phyloP scores from a whole-genome alignment of 129 eudicot genomes.

The Sambucus nigra region DNA sequence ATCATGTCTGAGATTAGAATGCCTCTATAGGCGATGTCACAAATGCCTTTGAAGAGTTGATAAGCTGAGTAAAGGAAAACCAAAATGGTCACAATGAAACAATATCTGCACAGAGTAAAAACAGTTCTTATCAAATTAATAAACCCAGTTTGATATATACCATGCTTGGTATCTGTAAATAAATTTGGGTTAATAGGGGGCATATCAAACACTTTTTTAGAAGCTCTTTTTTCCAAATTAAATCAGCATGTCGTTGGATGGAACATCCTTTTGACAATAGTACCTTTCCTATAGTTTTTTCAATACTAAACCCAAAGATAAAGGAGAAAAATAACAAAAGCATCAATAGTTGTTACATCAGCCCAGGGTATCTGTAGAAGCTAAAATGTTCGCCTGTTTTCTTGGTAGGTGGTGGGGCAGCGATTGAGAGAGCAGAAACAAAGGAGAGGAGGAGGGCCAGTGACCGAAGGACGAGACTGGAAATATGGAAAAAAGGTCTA shows the following conservation, averaged over 20 bases:
- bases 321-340: too few relatives aligned
- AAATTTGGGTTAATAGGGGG: too few relatives aligned
- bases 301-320: too few relatives aligned
- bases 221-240: too few relatives aligned
- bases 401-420: conserved; percentile 25
- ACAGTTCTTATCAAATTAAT: background rate
- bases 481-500: conserved; percentile 28
- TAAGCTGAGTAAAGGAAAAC: conserved; percentile 37
- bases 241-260: too few relatives aligned
- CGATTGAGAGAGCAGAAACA: conserved; percentile 46
- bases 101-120: conserved; percentile 29
- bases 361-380: conserved; percentile 28
- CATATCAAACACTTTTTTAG: too few relatives aligned
- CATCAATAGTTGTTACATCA: conserved; percentile 27
- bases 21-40: conserved; percentile 38
- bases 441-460: conserved; percentile 36
- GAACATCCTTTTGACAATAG: too few relatives aligned
- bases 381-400: conserved; percentile 4
- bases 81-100: conserved; percentile 24
- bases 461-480: conserved; percentile 27
- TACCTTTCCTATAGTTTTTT: too few relatives aligned
- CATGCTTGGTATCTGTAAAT: too few relatives aligned
- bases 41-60: conserved; percentile 52
- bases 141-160: too few relatives aligned
- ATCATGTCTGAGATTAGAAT: conserved; percentile 36